A percentile compares a stretch with the other conserved stretches of the same genome.
These are phyloP conservation scores for Olyra latifolia DNA, from an alignment of 176 grass and related monocot genomes.

Conservation along the genomic window DNA sequence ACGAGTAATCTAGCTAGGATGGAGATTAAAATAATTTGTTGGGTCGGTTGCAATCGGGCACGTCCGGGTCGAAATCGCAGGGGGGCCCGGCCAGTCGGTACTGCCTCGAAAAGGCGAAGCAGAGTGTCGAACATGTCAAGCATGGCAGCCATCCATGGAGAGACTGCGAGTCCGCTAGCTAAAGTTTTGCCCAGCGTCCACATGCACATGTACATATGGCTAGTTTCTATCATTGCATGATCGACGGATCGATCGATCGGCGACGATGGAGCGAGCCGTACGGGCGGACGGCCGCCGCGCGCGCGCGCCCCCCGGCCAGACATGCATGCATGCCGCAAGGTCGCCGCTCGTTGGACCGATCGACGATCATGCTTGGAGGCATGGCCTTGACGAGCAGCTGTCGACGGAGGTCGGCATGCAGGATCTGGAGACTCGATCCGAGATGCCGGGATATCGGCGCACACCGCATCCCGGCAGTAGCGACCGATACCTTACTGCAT, in stretches of 20 bases:
- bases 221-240: too few species aligned
- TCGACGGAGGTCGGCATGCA: not conserved
- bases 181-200: too few species aligned
- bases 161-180: too few species aligned
- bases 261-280: too few species aligned
- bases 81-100: not conserved
- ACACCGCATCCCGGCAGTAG: not conserved
- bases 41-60: not conserved
- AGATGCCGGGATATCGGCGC: not conserved
- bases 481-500: not conserved
- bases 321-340: too few species aligned
- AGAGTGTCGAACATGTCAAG: conserved; percentile 22
- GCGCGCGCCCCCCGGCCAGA: too few species aligned
- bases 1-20: not conserved
- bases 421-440: not conserved
- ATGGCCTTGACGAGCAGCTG: not conserved
- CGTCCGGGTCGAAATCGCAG: not conserved
- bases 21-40: not conserved
- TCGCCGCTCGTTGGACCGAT: too few species aligned
- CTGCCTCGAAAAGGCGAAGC: conserved; percentile 20
- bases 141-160: not conserved
- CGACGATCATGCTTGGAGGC: not conserved
- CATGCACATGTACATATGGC: too few species aligned
- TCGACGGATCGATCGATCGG: too few species aligned
- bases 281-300: too few species aligned